Base-by-base conservation (phyloP, 768 basidiomycete genomes). In the Candolleomyces aberdarensis region DNA sequence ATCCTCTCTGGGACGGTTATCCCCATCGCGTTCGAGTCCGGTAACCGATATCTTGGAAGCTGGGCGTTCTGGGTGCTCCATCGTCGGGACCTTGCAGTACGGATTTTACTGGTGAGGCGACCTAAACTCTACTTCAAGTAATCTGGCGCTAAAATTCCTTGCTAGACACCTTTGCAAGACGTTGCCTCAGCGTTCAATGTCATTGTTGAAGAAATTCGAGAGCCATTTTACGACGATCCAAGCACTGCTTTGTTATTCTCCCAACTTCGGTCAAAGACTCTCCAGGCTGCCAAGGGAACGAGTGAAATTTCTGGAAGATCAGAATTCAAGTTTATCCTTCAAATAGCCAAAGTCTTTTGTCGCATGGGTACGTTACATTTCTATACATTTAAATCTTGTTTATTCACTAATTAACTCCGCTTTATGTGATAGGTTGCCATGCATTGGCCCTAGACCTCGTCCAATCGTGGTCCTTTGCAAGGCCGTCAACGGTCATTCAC, bases 31-130 rank as follows among this genome's bases (percentile, higher is more conserved):
- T 94, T 98, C 72, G 78, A 79, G 55, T 82, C 89, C 48, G 97
- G 96, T 1, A 96, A 98, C 71, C 81, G 96, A 44, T 98, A 93
- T 91, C 75, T 98, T 13, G 92, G 86, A 20, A 94, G 91, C 62
- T 99, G 96, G 97, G 93, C 92, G 2, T 96, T 96, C 73, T 98
- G 97, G 96, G 75, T 92, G 58, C 78, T 98, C n/a, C 87, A 88
- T 62, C 79, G 94, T 48, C 80, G 92, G 56, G 96, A 98, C 75
- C 70, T 97, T 15, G 88, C 94, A 3, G 93, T 97, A n/a, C 84
- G 92, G 52, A 86, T 96, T 32, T 79, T 99, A 19, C 75, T 98
- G 68, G 96, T 96, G 71, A 69, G 26, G 89, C 76, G 36, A 9
- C 26, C 19, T 32, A 49, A 55, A 61, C 39, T 17, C 47, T 22